phyloP scores from a whole-genome alignment of 2,329 filamentous ascomycete species.

The Rhinocladiella mackenziei region DNA sequence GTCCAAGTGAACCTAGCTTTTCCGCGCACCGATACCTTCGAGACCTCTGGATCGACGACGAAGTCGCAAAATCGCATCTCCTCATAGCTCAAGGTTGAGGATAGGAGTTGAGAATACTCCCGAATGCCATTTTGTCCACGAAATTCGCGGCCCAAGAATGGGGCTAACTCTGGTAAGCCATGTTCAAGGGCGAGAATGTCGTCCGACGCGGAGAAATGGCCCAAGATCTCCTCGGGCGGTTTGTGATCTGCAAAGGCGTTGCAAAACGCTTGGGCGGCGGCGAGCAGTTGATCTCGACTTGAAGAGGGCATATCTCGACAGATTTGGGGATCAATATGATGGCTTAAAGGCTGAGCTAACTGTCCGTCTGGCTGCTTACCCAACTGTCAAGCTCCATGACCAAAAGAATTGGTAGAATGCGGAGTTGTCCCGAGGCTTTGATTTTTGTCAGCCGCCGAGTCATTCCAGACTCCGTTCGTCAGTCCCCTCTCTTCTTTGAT shows the following conservation, averaged over 20 bases:
- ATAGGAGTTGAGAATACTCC: constrained; percentile 38
- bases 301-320: constrained; percentile 17
- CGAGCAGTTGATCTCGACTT: constrained; percentile 27
- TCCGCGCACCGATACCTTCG: constrained; percentile 37
- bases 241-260: constrained; percentile 33
- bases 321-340: neutral
- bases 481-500: too few relatives aligned
- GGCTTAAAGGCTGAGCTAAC: neutral
- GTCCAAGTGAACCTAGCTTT: constrained; percentile 36
- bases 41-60: constrained; percentile 36
- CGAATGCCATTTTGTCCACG: constrained; percentile 35
- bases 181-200: constrained; percentile 37
- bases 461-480: too few relatives aligned
- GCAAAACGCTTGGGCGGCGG: constrained; percentile 33
- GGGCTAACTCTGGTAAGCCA: constrained; percentile 39
- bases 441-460: too few relatives aligned
- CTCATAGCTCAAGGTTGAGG: constrained; percentile 33
- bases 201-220: constrained; percentile 36
- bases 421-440: too few relatives aligned
- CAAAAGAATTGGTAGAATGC: too few relatives aligned
- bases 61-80: constrained; percentile 39
- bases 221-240: constrained; percentile 31
- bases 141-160: constrained; percentile 43
- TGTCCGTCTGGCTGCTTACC: too few relatives aligned
- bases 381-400: too few relatives aligned